phyloP scores from a whole-genome alignment of 176 grass and related monocot genomes.

The Melocanna baccifera region DNA sequence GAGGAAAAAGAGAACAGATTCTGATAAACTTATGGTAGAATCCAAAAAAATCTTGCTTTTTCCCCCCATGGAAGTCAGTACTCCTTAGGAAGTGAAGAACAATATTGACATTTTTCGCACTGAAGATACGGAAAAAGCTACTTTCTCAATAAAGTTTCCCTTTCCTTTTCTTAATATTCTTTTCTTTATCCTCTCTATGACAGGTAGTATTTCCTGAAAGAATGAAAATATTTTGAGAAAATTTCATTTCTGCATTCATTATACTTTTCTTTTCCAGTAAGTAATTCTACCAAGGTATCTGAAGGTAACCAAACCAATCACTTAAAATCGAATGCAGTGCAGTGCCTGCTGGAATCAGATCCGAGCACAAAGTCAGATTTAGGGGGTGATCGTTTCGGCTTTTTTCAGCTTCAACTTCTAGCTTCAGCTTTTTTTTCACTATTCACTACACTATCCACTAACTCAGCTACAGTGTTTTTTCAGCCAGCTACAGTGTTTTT shows the following conservation, averaged over 20 bases:
- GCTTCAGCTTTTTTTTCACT: too few species aligned
- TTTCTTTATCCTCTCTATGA: not conserved
- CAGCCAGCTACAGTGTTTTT: too few species aligned
- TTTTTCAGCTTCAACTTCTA: too few species aligned
- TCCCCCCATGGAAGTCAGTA: not conserved
- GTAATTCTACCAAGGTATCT: constrained; percentile 10
- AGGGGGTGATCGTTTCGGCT: too few species aligned
- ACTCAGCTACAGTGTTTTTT: too few species aligned
- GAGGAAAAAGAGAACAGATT: not conserved
- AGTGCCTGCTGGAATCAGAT: constrained; percentile 28
- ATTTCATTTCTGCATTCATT: not conserved
- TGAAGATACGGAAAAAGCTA: constrained; percentile 16
- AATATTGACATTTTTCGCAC: not conserved
- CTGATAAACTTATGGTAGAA: constrained; percentile 10
- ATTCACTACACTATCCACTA: too few species aligned
- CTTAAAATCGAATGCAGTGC: constrained; percentile 22
- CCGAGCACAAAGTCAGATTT: constrained; percentile 12
- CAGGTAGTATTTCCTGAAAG: constrained; percentile 3
- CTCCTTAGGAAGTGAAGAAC: not conserved
- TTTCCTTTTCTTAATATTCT: constrained; percentile 13
- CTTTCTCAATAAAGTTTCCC: constrained; percentile 14
- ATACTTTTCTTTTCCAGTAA: constrained; percentile 21
- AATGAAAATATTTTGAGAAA: not conserved
- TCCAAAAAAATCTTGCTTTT: not conserved
- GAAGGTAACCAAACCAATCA: constrained; percentile 20